Evolutionary conservation across 441 rosid species (phyloP), one percentile per base, ranked within the genome.

Genomic region (Theobroma grandiflorum): DNA sequence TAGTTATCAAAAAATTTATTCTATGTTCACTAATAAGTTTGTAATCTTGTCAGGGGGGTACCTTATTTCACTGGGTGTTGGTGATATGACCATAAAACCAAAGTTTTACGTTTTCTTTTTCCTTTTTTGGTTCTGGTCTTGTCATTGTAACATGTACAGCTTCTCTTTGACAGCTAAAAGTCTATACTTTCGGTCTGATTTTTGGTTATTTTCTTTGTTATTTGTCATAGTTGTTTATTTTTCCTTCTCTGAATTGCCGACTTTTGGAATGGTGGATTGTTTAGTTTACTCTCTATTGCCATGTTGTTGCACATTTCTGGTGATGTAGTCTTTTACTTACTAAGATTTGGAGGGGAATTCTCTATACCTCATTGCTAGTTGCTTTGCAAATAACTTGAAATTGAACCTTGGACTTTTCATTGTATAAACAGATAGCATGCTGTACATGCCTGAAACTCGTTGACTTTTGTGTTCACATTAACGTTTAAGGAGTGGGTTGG

Each of bases 401-500:
- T 58, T 22, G 35, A 69, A 69, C 40, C 7, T 45, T 47, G 40
- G 18, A 0, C 14, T 45, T 69, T 69, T 49, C 74, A 47, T 65
- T 1, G 0, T 18, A 8, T 65, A 65, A 38, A 65, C 45, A 38
- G 10, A 37, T 45, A 26, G 15, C 22, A 8, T 58, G 20, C 43
- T 50, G 38, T 22, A 20, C 77, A 22, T 22, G 37, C 77, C 15
- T 26, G 38, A 26, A 57, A 22, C 67, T 58, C 4, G n/a, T 74
- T 20, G 4, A 72, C 49, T 55, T 74, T 26, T 74, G 40, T 74
- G 66, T 58, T 58, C 33, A 40, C 40, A 42, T 74, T 59, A 22
- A 38, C 40, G 77, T 58, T 38, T 52, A 8, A 74, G 55, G 55
- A 74, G 26, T 15, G 76, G 26, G 79, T 62, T 73, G 7, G 69